These are phyloP conservation scores for Porogramme epimiltina DNA, from an alignment of 1,284 basidiomycete species.

Conservation along the genomic window DNA sequence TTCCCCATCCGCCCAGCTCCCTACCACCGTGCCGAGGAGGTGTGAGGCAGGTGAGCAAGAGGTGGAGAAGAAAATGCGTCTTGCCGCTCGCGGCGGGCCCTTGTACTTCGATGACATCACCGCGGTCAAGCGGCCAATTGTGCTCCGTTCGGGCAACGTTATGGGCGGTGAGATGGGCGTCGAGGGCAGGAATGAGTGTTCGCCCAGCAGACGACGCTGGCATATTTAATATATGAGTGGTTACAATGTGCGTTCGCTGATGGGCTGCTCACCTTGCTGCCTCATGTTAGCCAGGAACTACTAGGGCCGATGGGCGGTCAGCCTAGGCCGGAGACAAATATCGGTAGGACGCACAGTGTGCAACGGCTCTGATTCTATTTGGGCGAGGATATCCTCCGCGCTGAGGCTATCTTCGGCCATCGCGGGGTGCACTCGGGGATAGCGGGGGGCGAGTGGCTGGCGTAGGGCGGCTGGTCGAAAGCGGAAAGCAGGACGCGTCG, in stretches of 20 bases:
- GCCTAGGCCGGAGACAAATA: neutral
- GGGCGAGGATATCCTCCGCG: slow-evolving; percentile 23
- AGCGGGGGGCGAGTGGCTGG: too few species aligned
- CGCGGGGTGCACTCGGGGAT: neutral
- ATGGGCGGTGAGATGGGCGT: slow-evolving; percentile 15
- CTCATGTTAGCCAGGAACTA: slow-evolving; percentile 41
- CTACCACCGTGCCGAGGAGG: slow-evolving; percentile 39
- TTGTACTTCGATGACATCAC: slow-evolving; percentile 75
- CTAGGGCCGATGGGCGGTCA: too few species aligned
- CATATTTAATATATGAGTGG: neutral
- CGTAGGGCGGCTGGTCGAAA: neutral
- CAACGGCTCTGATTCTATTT: slow-evolving; percentile 45
- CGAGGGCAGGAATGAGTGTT: slow-evolving; percentile 27
- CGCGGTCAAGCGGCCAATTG: slow-evolving; percentile 42
- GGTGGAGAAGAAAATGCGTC: slow-evolving; percentile 68
- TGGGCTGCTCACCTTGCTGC: slow-evolving; percentile 30
- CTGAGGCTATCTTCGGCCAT: slow-evolving; percentile 10
- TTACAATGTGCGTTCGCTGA: too few species aligned
- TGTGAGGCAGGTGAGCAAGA: slow-evolving; percentile 62
- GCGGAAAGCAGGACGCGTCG: neutral
- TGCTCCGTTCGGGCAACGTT: too few species aligned
- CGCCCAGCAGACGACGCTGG: slow-evolving; percentile 27
- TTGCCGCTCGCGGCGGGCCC: slow-evolving; percentile 75
- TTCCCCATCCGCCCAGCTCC: slow-evolving; percentile 56
- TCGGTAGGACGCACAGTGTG: slow-evolving; percentile 38